These are phyloP conservation scores for Ilyonectria sp. DNA, from an alignment of 2,329 filamentous ascomycete genomes.

Conservation along the genomic window DNA sequence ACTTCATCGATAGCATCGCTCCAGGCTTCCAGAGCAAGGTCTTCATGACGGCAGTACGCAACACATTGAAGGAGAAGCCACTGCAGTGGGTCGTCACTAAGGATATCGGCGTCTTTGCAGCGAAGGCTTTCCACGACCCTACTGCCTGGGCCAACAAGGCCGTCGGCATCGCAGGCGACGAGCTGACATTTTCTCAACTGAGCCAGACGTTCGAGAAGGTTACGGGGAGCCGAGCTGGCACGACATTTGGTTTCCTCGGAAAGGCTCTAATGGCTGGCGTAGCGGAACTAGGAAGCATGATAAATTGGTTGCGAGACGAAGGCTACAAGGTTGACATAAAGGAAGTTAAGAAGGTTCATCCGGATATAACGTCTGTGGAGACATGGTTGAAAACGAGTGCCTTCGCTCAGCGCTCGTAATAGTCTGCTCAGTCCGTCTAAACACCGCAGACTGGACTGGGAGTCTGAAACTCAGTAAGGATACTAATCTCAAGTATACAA, in stretches of 20 bases:
- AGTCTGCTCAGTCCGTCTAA: no score
- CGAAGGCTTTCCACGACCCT: constrained; percentile 23
- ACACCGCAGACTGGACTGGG: no score
- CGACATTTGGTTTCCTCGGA: constrained; percentile 32
- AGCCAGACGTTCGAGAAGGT: constrained; percentile 28
- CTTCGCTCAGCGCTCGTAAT: constrained; percentile 11
- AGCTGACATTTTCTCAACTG: constrained; percentile 34
- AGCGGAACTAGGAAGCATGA: constrained; percentile 36
- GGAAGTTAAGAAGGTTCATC: constrained; percentile 31
- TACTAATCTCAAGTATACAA: no score
- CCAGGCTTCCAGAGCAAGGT: no score
- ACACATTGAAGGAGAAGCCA: no score
- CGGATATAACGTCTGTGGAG: constrained; percentile 27
- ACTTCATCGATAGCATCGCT: no score
- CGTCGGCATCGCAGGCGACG: constrained; percentile 33
- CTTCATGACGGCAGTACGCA: no score
- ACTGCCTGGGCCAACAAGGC: constrained; percentile 18
- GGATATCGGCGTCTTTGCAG: constrained; percentile 37
- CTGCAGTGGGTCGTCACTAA: constrained; percentile 27
- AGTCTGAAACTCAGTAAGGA: no score
- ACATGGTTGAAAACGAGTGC: constrained; percentile 35
- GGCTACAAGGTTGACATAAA: constrained; percentile 32
- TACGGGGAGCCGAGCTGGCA: constrained; percentile 25
- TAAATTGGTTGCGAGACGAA: constrained; percentile 36
- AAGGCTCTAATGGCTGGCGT: constrained; percentile 33